Conservation (phyloP, 2,329 filamentous ascomycete genomes). For the Apiospora marii region DNA sequence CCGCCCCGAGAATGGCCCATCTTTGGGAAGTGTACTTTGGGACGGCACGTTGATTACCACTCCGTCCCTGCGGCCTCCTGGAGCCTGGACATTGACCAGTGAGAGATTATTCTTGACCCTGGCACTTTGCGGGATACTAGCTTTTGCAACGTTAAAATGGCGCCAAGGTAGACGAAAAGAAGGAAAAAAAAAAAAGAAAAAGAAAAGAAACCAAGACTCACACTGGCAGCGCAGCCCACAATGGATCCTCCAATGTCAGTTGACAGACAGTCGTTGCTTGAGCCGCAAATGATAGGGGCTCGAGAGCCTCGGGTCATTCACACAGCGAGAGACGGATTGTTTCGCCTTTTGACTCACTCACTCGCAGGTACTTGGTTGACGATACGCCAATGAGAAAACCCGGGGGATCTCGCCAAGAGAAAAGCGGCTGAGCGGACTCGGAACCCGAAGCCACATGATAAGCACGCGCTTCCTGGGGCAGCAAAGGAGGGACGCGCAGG, state of each 20-base stretch:
- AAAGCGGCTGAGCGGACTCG: constrained; percentile 16
- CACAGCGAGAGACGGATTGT: not conserved
- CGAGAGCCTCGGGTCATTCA: constrained; percentile 11
- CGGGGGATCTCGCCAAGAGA: constrained; percentile 1
- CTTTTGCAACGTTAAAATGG: not conserved
- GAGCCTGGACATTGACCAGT: not conserved
- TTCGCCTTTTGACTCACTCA: constrained; percentile 12
- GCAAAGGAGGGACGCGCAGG: not conserved
- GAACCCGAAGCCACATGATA: constrained; percentile 2
- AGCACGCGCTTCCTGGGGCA: constrained; percentile 4
- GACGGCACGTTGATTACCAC: not conserved
- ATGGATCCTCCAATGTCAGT: not conserved
- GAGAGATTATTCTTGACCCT: not conserved
- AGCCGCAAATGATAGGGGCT: not conserved
- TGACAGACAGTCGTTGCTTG: not conserved
- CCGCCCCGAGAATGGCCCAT: not conserved
- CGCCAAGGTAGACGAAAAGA: not conserved
- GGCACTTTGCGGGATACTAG: not conserved
- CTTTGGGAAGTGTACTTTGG: not conserved
- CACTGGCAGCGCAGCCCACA: not conserved
- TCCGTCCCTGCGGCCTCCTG: not conserved
- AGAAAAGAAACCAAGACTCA: too few species aligned
- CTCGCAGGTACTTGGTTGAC: constrained; percentile 4
- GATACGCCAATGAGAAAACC: constrained; percentile 4
- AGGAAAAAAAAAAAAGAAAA: not conserved